Evolutionary conservation across 2,329 filamentous ascomycete genomes (phyloP), one percentile per base, ranked within the genome.

Genomic region (Pseudonectria buxi): DNA sequence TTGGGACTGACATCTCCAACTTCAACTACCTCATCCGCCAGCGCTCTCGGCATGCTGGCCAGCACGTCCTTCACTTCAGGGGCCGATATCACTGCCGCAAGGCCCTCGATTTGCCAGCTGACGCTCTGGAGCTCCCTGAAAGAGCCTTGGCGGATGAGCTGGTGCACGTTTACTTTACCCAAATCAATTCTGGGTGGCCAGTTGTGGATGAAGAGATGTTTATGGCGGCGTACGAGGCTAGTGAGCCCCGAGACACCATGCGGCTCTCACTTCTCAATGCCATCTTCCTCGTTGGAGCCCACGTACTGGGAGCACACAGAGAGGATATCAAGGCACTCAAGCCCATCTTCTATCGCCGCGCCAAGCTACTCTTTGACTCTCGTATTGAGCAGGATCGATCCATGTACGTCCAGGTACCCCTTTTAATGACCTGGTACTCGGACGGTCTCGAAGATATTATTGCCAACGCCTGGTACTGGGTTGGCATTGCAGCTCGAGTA

Each of bases 1-100:
- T 76, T 29, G 72, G 72, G 6, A 69, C 70, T 36, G 71, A 74
- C 42, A 64, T 72, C 39, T 76, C 72, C 24, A 76, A 75, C 39
- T 62, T 75, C 45, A 71, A 71, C 36, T 73, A 74, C 43, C 55
- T 75, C 28, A 65, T 75, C 18, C 67, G 69, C 10, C 71, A 74
- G 41, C 66, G 69, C 39, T 54, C 57, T 10, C 40, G 50, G 10
- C 44, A 51, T 28, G 35, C 47, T 14, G 39, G 54, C 10, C 46
- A 51, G 16, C 41, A 48, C 34, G 50, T 57, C 4, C 48, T 58
- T 18, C 63, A 66, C 43, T 63, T 59, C 28, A 49, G 49, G 16
- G 61, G 53, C 18, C 50, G 54, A 16, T 49, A 56, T 24, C 50
- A 55, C n/a, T 41, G 53, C 52, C 65, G 49, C 44, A 68, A 46